phyloP scores from a whole-genome alignment of 345 rosid genomes.

The Eucalyptus regnans region DNA sequence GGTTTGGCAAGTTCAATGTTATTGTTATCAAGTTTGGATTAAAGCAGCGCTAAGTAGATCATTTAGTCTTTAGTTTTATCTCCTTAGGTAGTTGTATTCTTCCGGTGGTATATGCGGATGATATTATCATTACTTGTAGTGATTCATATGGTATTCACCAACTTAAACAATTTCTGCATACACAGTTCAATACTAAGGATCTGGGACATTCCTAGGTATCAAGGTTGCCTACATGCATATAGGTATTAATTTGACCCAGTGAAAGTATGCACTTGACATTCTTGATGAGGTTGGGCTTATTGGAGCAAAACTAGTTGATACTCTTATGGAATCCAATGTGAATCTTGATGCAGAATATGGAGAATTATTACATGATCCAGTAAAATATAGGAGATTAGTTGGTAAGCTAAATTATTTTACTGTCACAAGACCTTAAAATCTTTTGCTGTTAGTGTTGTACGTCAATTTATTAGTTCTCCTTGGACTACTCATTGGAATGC shows the following conservation, averaged over 20 bases:
- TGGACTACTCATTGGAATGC: background rate
- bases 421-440: background rate
- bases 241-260: accelerated
- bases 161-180: background rate
- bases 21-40: no score
- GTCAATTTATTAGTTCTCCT: background rate
- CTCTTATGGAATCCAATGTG: no score
- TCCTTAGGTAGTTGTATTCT: no score
- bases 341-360: background rate
- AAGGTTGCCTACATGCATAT: background rate
- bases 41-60: no score
- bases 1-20: no score
- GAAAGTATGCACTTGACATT: background rate
- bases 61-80: no score
- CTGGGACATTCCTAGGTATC: background rate
- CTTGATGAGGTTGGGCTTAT: background rate
- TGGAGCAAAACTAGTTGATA: background rate
- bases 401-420: background rate
- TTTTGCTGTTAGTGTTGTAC: background rate
- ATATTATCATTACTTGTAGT: no score
- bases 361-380: background rate
- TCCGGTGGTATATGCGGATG: no score
- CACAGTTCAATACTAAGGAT: background rate
- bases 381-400: background rate
- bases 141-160: accelerated